Conservation (phyloP, 2,329 filamentous ascomycete species). For the Neocatenulostroma microsporum region DNA sequence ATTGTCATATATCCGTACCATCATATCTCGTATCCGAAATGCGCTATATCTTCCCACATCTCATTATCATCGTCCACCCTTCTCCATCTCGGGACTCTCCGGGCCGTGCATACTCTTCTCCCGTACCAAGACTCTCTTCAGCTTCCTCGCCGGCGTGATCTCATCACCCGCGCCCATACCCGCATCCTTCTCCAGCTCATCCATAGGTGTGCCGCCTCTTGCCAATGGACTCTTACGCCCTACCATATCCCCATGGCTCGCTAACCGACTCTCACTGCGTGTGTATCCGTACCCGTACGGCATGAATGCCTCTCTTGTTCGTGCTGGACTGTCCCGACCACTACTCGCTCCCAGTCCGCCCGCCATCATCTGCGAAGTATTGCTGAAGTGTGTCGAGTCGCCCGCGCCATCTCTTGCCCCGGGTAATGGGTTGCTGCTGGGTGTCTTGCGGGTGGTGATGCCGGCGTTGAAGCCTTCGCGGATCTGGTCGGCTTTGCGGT, state of each 20-base stretch:
- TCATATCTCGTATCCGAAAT: neutral
- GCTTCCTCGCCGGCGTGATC: slow-evolving; percentile 9
- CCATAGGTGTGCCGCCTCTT: slow-evolving; percentile 15
- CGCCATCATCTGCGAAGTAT: neutral
- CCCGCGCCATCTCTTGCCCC: neutral
- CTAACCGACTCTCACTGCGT: slow-evolving; percentile 20
- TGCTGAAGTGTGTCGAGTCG: neutral
- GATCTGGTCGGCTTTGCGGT: slow-evolving; percentile 55
- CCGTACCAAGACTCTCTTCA: slow-evolving; percentile 16
- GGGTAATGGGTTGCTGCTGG: slow-evolving; percentile 12
- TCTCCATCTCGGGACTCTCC: slow-evolving; percentile 3
- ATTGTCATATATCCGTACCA: neutral
- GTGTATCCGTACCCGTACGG: slow-evolving; percentile 28
- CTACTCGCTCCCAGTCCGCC: slow-evolving; percentile 7
- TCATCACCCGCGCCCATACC: slow-evolving; percentile 1
- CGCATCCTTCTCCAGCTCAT: slow-evolving; percentile 18
- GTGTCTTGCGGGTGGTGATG: slow-evolving; percentile 26
- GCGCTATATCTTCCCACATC: neutral
- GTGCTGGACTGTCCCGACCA: slow-evolving; percentile 20
- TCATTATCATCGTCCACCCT: neutral
- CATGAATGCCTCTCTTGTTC: slow-evolving; percentile 28
- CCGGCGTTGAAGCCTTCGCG: slow-evolving; percentile 29
- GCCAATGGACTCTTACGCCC: slow-evolving; percentile 15
- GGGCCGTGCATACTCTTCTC: slow-evolving; percentile 14
- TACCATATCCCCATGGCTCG: neutral